Conservation (phyloP, 164 flowering plant species). For the Nelumbo lutea region DNA sequence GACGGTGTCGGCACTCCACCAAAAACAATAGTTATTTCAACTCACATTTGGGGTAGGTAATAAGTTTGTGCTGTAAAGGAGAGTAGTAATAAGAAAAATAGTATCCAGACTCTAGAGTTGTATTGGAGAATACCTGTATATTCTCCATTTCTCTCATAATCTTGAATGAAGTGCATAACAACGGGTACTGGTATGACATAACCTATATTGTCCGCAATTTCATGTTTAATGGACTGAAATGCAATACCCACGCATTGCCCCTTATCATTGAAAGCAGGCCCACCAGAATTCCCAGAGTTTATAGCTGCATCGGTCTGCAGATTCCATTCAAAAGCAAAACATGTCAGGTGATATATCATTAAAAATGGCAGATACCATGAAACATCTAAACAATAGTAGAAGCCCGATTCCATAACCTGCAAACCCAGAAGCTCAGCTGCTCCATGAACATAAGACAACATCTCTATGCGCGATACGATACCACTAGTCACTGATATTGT, state of each 20-base stretch:
- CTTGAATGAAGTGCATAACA: slow-evolving; percentile 83
- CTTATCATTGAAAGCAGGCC: slow-evolving; percentile 93
- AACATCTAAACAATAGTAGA: background rate
- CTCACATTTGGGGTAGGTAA: no score
- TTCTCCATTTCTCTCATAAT: slow-evolving; percentile 85
- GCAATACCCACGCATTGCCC: slow-evolving; percentile 98
- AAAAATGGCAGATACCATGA: background rate
- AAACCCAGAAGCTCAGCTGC: slow-evolving; percentile 93
- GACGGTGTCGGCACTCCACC: background rate
- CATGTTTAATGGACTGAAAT: slow-evolving; percentile 96
- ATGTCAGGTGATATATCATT: background rate
- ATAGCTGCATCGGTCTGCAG: slow-evolving; percentile 98
- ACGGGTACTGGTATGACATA: slow-evolving; percentile 99
- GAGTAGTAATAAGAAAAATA: background rate
- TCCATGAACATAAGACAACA: slow-evolving; percentile 93
- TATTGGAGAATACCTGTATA: slow-evolving; percentile 65
- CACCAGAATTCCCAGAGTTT: slow-evolving; percentile 98
- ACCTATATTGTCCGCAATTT: slow-evolving; percentile 94
- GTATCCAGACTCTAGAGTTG: background rate
- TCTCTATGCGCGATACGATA: slow-evolving; percentile 97
- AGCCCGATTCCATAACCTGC: slow-evolving; percentile 51
- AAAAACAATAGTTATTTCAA: background rate
- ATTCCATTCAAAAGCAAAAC: slow-evolving; percentile 7
- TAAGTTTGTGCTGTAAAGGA: background rate
- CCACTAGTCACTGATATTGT: slow-evolving; percentile 99